Base-by-base conservation (phyloP, 1,284 basidiomycete species). In the Caloboletus inedulis region DNA sequence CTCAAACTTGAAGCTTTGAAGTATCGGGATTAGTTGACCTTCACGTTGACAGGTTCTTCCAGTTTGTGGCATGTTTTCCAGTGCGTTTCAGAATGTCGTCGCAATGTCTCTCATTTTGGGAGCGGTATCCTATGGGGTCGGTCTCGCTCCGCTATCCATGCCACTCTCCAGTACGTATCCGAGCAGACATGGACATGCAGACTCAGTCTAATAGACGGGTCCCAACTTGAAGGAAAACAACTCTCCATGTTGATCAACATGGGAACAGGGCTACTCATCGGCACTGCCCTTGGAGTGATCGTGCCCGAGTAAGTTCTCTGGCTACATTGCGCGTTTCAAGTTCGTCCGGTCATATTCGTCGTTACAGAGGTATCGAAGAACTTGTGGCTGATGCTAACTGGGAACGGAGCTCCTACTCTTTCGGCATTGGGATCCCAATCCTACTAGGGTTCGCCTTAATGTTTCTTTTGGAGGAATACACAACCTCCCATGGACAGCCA, bases 241-340 rank as follows among this genome's bases (percentile, higher is more conserved):
- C 69, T 90, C 50, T 80, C 84, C 37, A 74, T 78, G 29, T 72
- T 93, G 33, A 84, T 85, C 9, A 80, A 81, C 34, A 69, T 92
- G 23, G 87, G 91, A 21, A 88, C 87, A 29, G 94, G 94, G n/a
- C 72, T 97, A 18, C 77, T 97, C 23, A 78, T 96, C 23, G 94
- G 94, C 14, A 89, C 93, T 7, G 92, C 92, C 0, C 72, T 97
- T 59, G 91, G 91, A 10, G 84, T 97, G 29, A 91, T 97, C 63
- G 88, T 97, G 51, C 94, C 94, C 19, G 94, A 97, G 91, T 91
- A 69, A 64, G 87, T 63, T 23, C 29, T 33, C 21, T 77, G 39
- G 54, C 29, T 16, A 42, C 35, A 54, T 35, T 49, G 3, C 5
- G 8, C 34, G 34, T 46, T 40, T 25, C 30, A 14, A 30, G 16